Evolutionary conservation across 495 filamentous ascomycete genomes (phyloP), one percentile per base, ranked within the genome.

Genomic region (Aspergillus olivimuriae): DNA sequence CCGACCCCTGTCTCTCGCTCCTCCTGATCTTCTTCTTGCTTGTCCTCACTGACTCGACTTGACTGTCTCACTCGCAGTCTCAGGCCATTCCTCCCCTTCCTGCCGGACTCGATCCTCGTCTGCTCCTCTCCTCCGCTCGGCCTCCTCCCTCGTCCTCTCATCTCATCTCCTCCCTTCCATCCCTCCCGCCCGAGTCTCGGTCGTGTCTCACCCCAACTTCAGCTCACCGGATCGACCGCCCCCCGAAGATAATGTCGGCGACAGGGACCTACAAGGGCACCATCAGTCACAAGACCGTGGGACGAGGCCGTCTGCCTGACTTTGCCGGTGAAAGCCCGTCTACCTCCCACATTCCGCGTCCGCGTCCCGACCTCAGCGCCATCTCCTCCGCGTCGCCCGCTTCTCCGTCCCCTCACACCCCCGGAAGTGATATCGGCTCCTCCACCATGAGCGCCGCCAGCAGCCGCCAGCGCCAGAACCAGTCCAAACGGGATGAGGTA

Each of bases 401-500:
- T 20, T 57, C 70, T 41, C 64, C 69, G 32, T 87, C 83, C 57
- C 84, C 92, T 35, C 66, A 73, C 34, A 87, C 83, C 60, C 85
- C 91, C 42, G 51, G 58, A 15, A 78, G 67, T 43, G 69, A 73
- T 49, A 56, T 71, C 44, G 69, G 69, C 40, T 59, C 74, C 44
- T 81, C 79, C 34, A 81, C 79, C 34, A 78, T 76, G 48, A 87
- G 88, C 40, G 81, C 85, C 22, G 43, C 76, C 87, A 68, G 94
- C 78, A 76, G 85, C 83, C 66, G 68, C 55, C 57, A 96, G 82
- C 76, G 92, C 60, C 83, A 87, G 68, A 96, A 94, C 69, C 90
- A 96, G 74, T 83, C 82, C 48, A 97, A 95, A 69, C 81, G 88
- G 63, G 92, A 99, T 86, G 92, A 99, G 85, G 92, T 97, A 72